Base-by-base conservation (phyloP, 768 basidiomycete genomes). In the Auriscalpium vulgare region DNA sequence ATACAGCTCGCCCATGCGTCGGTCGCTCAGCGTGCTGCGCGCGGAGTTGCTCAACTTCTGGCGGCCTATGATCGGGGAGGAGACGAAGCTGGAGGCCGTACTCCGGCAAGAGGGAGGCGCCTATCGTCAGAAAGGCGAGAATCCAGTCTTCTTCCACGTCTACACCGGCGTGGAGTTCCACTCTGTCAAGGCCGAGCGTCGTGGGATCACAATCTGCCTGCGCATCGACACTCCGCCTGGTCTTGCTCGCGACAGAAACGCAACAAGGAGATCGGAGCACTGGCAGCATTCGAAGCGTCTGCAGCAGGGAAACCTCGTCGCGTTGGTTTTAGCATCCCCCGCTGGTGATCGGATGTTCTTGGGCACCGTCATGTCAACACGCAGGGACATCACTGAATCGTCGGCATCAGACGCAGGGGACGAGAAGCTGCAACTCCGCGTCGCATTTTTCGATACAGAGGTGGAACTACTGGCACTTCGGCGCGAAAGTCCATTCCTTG, bases 271-370 rank as follows among this genome's bases (percentile, higher is more conserved):
- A 8, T 70, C 62, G 1, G 68, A 71, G 4, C 88, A 77, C 65
- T 89, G 87, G 88, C 77, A 87, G 61, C 74, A 75, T 7, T 75
- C 81, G 6, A 84, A 83, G 56, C 74, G 83, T 0, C 75, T 89
- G 9, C 73, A 78, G 51, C 74, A 76, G 56, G 85, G 88, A 1
- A 79, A 78, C n/a, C 78, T 90, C n/a, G 74, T 90, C 14, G 86
- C 79, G 7, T 75, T 88, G 7, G 66, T 86, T 60, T 59, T 55
- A 2, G 63, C 72, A 7, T 65, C 74, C 17, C 56, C 60, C 10
- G 58, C 56, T 3, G 44, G 23, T 17, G 50, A 55, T 10, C 62
- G 58, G 9, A 74, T 83, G 21, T 75, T 80, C 63, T 76, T 88
- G 10, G 87, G 85, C 0, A 71, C 75, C 10, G 65, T 83, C 10